Evolutionary conservation across 208 protist species (phyloP).

Genomic region (Angomonas ambiguus): DNA sequence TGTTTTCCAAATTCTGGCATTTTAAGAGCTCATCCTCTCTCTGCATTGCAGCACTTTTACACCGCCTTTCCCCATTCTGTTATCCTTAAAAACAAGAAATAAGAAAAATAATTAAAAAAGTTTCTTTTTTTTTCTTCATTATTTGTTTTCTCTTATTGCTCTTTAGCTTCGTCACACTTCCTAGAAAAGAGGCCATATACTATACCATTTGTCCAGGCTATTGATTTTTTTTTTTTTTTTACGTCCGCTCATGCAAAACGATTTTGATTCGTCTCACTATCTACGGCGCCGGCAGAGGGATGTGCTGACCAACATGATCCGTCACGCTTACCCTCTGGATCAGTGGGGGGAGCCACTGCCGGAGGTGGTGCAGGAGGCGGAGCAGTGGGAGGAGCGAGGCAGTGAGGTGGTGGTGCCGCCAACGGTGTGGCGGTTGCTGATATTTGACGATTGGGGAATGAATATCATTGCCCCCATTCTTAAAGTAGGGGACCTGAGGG

Average conservation of each 20-base stretch:
- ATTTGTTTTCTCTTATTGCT: no score
- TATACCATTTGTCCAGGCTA: no score
- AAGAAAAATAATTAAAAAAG: conserved; percentile 14
- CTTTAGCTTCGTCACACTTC: no score
- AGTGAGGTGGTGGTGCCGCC: conserved; percentile 21
- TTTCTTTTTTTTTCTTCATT: conserved; percentile 10
- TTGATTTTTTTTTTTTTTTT: conserved; percentile 11
- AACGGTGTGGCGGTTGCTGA: conserved; percentile 79
- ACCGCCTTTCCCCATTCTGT: no score
- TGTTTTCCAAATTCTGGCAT: background rate
- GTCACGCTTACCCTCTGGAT: conserved; percentile 52
- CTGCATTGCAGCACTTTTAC: no score
- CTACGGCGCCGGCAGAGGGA: conserved; percentile 65
- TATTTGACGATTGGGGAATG: conserved; percentile 84
- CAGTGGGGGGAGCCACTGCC: conserved; percentile 28
- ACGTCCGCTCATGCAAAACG: background rate
- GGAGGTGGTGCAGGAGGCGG: conserved; percentile 5
- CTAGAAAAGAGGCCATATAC: no score
- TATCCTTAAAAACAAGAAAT: no score
- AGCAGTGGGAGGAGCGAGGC: background rate
- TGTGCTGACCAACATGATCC: conserved; percentile 71
- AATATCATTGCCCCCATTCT: conserved; percentile 89
- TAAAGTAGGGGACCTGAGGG: conserved; percentile 78
- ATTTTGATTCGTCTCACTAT: conserved; percentile 19
- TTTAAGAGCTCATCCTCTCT: conserved; percentile 44